A percentile compares a stretch with the other conserved stretches of the same genome.
Conservation (phyloP, 257 asterid genomes). For the Cruciata laevipes region DNA sequence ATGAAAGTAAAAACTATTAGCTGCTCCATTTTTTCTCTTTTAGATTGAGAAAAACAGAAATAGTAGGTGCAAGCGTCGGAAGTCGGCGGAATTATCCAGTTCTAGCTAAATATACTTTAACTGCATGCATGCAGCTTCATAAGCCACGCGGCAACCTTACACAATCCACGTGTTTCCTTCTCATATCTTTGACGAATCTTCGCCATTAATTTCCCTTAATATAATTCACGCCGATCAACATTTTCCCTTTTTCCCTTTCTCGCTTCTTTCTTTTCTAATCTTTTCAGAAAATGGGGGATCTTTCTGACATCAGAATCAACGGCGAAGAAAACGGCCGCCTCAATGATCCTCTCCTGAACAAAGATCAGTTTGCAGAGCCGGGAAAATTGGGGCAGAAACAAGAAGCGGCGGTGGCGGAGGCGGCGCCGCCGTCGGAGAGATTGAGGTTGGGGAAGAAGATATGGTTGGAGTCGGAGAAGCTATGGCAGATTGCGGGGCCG, state of each 20-base stretch:
- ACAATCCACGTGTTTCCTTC: slow-evolving; percentile 1
- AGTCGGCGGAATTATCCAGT: too few relatives aligned
- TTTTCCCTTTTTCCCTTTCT: not conserved
- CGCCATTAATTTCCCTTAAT: not conserved
- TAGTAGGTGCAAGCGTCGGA: too few relatives aligned
- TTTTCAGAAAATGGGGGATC: slow-evolving; percentile 1
- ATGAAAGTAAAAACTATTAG: too few relatives aligned
- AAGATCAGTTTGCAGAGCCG: not conserved
- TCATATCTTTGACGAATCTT: not conserved
- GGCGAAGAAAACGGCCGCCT: not conserved
- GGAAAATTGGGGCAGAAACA: not conserved
- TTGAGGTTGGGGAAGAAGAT: slow-evolving; percentile 12
- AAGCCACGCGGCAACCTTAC: slow-evolving; percentile 11
- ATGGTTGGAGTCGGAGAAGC: slow-evolving; percentile 28
- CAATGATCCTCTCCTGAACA: not conserved
- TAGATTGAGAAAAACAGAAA: too few relatives aligned
- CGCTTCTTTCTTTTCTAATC: too few relatives aligned
- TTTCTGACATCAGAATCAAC: not conserved
- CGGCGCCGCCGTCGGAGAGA: not conserved
- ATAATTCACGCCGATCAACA: not conserved
- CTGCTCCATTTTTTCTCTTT: too few relatives aligned
- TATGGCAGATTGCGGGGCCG: slow-evolving; percentile 46
- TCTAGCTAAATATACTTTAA: too few relatives aligned
- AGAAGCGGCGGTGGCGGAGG: not conserved
- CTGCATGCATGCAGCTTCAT: not conserved